Evolutionary conservation across 2,329 filamentous ascomycete genomes (phyloP).

Genomic region (Moelleriella libera): DNA sequence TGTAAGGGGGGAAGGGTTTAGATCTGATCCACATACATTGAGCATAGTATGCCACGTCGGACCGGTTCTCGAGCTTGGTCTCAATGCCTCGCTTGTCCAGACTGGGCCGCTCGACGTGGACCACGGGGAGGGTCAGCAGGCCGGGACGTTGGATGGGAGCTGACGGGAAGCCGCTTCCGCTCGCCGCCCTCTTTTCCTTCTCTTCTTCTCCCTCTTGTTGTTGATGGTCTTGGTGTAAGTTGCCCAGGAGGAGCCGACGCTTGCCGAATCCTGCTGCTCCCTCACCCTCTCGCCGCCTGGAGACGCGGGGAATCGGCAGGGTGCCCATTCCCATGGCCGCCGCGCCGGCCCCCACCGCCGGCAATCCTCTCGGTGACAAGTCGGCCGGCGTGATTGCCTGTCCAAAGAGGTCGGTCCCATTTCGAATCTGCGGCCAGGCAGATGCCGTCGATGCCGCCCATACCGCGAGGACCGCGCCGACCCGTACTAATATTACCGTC

Average conservation of each 20-base stretch:
- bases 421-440: conserved; percentile 5
- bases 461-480: too few species aligned
- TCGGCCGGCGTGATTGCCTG: not conserved
- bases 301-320: conserved; percentile 3
- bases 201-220: not conserved
- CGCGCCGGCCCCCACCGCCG: not conserved
- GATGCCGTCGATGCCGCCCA: conserved; percentile 1
- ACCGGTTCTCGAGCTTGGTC: conserved; percentile 31
- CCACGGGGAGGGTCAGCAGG: conserved; percentile 14
- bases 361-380: not conserved
- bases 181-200: not conserved
- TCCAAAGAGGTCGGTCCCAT: conserved; percentile 3
- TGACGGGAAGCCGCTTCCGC: too few species aligned
- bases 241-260: too few species aligned
- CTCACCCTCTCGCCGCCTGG: not conserved
- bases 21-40: conserved; percentile 18
- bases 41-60: conserved; percentile 40
- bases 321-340: conserved; percentile 2
- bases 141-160: not conserved
- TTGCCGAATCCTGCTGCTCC: too few species aligned
- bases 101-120: conserved; percentile 12
- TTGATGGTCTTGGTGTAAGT: too few species aligned
- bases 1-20: too few species aligned
- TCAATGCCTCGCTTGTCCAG: conserved; percentile 27
- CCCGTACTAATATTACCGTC: too few species aligned